Conservation (phyloP, 2,329 filamentous ascomycete species). For the Furcasterigmium furcatum region DNA sequence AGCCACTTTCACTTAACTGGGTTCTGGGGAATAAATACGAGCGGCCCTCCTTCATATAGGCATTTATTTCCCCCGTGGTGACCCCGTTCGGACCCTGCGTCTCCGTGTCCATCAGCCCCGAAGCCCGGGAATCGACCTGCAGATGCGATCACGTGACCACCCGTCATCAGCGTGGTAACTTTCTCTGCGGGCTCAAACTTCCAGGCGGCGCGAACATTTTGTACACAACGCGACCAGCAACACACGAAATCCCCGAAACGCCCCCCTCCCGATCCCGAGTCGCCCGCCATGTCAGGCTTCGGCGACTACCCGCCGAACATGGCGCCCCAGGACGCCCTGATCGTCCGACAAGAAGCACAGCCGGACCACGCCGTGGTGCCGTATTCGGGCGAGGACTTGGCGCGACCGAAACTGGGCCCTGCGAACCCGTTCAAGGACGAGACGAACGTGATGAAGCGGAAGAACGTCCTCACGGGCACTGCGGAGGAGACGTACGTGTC, state of each 20-base stretch:
- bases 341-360: slow-evolving; percentile 52
- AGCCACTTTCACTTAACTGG: not conserved
- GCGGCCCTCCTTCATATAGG: too few species aligned
- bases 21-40: not conserved
- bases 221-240: slow-evolving; percentile 5
- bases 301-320: slow-evolving; percentile 65
- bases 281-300: slow-evolving; percentile 53
- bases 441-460: slow-evolving; percentile 62
- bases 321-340: slow-evolving; percentile 60
- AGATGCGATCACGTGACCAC: slow-evolving; percentile 10
- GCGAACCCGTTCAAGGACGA: slow-evolving; percentile 72
- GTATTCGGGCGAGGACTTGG: slow-evolving; percentile 71
- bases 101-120: too few species aligned
- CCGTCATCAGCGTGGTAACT: slow-evolving; percentile 2
- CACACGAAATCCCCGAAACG: too few species aligned
- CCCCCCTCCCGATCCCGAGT: not conserved
- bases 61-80: too few species aligned
- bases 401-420: slow-evolving; percentile 64
- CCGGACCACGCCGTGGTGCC: slow-evolving; percentile 59
- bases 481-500: slow-evolving; percentile 87
- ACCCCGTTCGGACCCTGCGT: not conserved
- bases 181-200: slow-evolving; percentile 3
- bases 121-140: too few species aligned
- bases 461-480: slow-evolving; percentile 79
- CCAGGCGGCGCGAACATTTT: not conserved